phyloP scores from a whole-genome alignment of 805 yeast species.

The Blastobotrys americana region DNA sequence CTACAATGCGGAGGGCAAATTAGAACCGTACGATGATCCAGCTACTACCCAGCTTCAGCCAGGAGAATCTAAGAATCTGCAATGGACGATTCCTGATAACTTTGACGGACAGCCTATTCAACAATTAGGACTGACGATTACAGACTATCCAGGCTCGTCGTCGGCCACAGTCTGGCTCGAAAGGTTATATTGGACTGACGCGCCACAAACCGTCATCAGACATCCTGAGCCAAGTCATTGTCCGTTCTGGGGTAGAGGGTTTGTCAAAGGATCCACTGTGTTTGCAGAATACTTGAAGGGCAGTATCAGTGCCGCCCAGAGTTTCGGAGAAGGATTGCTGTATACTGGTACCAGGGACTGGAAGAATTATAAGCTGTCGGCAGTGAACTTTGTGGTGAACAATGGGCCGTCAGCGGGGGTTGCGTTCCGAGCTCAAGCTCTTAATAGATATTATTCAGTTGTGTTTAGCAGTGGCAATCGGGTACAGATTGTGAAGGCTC shows the following conservation, averaged over 20 bases:
- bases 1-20: neutral
- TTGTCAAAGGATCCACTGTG: neutral
- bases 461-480: neutral
- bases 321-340: constrained; percentile 2
- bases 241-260: constrained; percentile 1
- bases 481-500: neutral
- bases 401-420: neutral
- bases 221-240: neutral
- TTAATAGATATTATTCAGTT: constrained; percentile 3
- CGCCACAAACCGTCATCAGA: neutral
- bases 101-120: constrained; percentile 7
- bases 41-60: neutral
- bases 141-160: neutral
- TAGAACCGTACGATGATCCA: neutral
- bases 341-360: constrained; percentile 4
- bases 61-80: neutral
- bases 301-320: neutral
- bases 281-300: neutral
- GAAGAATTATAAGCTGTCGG: neutral
- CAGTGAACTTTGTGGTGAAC: neutral
- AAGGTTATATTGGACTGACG: neutral
- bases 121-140: neutral
- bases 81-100: constrained; percentile 5
- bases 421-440: neutral
- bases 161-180: constrained; percentile 5